Evolutionary conservation across 768 basidiomycete genomes (phyloP).

Genomic region (Mycena capillaripes): DNA sequence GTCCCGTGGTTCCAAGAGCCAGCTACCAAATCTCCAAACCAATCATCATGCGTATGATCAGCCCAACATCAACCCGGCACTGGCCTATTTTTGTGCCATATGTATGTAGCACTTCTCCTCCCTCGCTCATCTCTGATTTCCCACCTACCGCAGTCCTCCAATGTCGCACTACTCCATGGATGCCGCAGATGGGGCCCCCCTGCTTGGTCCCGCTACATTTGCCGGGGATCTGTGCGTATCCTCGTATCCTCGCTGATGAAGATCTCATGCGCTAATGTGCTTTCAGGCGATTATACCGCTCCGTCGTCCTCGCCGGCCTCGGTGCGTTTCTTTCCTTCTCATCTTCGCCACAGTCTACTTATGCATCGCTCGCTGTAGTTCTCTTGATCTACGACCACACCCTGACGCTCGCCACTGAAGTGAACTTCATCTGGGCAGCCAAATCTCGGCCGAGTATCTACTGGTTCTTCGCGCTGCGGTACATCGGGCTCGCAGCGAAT

Average conservation of each 20-base stretch:
- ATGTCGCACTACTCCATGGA: too few relatives aligned
- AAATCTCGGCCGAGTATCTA: slow-evolving; percentile 10
- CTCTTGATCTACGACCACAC: not conserved
- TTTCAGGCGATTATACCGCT: slow-evolving; percentile 5
- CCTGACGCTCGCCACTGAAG: not conserved
- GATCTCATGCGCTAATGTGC: not conserved
- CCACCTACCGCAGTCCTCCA: too few relatives aligned
- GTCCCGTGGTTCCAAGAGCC: too few relatives aligned
- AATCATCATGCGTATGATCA: too few relatives aligned
- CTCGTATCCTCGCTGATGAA: slow-evolving; percentile 8
- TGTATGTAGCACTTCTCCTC: too few relatives aligned
- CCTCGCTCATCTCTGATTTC: too few relatives aligned
- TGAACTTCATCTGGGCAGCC: slow-evolving; percentile 8
- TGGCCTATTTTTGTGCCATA: too few relatives aligned
- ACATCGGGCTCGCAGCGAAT: not conserved
- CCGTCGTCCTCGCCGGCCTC: slow-evolving; percentile 3
- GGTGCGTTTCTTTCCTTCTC: not conserved
- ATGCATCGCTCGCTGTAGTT: not conserved
- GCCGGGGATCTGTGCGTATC: not conserved
- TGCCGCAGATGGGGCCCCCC: too few relatives aligned
- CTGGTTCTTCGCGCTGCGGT: not conserved
- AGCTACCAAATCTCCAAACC: too few relatives aligned
- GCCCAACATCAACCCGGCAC: too few relatives aligned
- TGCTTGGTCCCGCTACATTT: too few relatives aligned
- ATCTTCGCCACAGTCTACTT: not conserved